phyloP scores from a whole-genome alignment of 176 grass and related monocot species.

The Juncus inflexus region DNA sequence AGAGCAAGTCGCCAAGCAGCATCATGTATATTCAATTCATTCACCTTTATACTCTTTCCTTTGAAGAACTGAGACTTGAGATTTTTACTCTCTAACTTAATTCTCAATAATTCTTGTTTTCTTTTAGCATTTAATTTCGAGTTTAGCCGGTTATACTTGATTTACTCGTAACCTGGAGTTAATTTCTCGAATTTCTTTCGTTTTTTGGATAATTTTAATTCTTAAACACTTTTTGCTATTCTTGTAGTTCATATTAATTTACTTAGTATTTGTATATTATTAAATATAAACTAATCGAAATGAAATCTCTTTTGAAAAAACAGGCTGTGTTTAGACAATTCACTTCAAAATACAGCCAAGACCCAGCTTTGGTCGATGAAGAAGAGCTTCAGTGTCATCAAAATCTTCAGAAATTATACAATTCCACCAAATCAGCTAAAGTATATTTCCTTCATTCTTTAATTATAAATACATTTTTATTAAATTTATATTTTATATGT shows the following conservation, averaged over 20 bases:
- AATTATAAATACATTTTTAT: constrained; percentile 2
- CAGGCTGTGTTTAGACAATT: constrained; percentile 89
- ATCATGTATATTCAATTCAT: constrained; percentile 45
- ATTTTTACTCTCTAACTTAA: not conserved
- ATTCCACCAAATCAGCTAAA: constrained; percentile 78
- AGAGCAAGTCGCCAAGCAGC: constrained; percentile 91
- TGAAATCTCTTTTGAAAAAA: not conserved
- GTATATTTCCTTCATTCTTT: constrained; percentile 35
- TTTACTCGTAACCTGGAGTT: constrained; percentile 19
- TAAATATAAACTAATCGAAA: no score
- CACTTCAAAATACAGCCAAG: constrained; percentile 47
- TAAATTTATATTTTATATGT: constrained; percentile 15
- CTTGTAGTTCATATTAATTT: not conserved
- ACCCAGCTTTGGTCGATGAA: constrained; percentile 87
- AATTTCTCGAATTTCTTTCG: not conserved
- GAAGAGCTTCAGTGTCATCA: constrained; percentile 87
- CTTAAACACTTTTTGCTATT: constrained; percentile 8
- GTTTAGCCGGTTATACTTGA: not conserved
- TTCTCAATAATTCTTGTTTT: not conserved
- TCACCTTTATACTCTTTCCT: not conserved
- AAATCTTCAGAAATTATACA: constrained; percentile 75
- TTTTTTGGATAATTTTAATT: constrained; percentile 1
- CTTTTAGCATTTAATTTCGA: not conserved
- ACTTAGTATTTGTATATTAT: not conserved
- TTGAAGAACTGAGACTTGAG: not conserved